Evolutionary conservation across 1,139 yeast species (phyloP).

Genomic region (Scheffersomyces quercinus): DNA sequence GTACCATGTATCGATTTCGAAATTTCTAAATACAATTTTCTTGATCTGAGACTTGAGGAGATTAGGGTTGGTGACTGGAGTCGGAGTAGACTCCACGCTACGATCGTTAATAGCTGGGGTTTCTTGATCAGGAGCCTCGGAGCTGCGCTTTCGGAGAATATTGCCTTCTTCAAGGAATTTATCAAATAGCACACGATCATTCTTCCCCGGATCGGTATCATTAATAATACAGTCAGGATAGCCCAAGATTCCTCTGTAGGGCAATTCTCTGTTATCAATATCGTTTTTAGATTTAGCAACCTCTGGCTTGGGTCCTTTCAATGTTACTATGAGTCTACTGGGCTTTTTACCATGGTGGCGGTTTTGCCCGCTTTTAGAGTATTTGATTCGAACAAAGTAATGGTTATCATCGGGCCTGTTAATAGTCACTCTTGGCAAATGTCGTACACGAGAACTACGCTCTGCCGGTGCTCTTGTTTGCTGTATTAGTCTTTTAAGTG

Average conservation of each 20-base stretch:
- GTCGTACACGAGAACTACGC: not conserved
- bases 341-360: not conserved
- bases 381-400: not conserved
- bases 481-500: slow-evolving; percentile 12
- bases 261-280: slow-evolving; percentile 38
- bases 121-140: slow-evolving; percentile 1
- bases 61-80: slow-evolving; percentile 9
- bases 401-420: not conserved
- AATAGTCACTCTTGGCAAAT: not conserved
- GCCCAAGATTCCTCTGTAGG: slow-evolving; percentile 64
- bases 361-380: not conserved
- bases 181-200: slow-evolving; percentile 53
- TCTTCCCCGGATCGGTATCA: slow-evolving; percentile 57
- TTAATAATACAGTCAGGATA: slow-evolving; percentile 62
- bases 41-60: slow-evolving; percentile 34
- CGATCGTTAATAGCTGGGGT: slow-evolving; percentile 1
- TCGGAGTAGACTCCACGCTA: slow-evolving; percentile 16
- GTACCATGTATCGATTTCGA: slow-evolving; percentile 87
- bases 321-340: not conserved
- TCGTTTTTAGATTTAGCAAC: slow-evolving; percentile 2
- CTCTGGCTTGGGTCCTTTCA: not conserved
- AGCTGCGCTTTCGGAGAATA: slow-evolving; percentile 9
- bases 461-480: slow-evolving; percentile 6
- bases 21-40: slow-evolving; percentile 66
- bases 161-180: slow-evolving; percentile 26